These are phyloP conservation scores for Tylopilus cervinicoccineus DNA, from an alignment of 768 basidiomycete species.

Conservation along the genomic window DNA sequence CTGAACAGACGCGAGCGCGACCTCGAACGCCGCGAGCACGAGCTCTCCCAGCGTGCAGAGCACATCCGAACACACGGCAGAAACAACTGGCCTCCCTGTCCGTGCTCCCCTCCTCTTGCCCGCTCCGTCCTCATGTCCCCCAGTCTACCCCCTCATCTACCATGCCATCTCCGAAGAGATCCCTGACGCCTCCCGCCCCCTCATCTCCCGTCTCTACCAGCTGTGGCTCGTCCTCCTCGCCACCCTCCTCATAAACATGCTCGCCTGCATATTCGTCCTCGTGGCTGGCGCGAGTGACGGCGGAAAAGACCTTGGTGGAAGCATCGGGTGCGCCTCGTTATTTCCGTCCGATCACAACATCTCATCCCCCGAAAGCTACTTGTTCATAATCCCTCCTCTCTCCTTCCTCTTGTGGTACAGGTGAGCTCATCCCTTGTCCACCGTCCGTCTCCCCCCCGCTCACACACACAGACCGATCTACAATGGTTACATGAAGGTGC, in stretches of 20 bases:
- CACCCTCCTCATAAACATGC: conserved; percentile 84
- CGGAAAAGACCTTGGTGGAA: conserved; percentile 75
- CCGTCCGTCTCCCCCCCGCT: conserved; percentile 9
- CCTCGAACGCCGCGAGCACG: conserved; percentile 73
- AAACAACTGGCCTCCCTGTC: conserved; percentile 94
- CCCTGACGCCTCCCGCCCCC: conserved; percentile 69
- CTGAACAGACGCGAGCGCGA: conserved; percentile 77
- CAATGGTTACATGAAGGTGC: conserved; percentile 95
- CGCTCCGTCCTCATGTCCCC: conserved; percentile 19
- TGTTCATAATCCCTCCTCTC: conserved; percentile 68
- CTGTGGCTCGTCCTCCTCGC: conserved; percentile 88
- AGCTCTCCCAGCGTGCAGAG: conserved; percentile 65
- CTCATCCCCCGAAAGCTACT: conserved; percentile 48
- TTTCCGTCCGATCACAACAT: conserved; percentile 19
- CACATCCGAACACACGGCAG: conserved; percentile 70
- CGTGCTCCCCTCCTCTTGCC: conserved; percentile 28
- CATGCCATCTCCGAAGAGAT: conserved; percentile 92
- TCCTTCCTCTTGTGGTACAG: conserved; percentile 97
- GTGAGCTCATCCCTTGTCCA: conserved; percentile 41
- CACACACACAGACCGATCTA: conserved; percentile 72
- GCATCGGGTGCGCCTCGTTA: conserved; percentile 60
- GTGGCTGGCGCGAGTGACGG: conserved; percentile 72
- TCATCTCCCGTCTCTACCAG: conserved; percentile 85
- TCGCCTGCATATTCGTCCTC: conserved; percentile 86
- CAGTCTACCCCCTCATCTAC: conserved; percentile 92